phyloP scores from a whole-genome alignment of 2,329 filamentous ascomycete species.

The Colletotrichum horii region DNA sequence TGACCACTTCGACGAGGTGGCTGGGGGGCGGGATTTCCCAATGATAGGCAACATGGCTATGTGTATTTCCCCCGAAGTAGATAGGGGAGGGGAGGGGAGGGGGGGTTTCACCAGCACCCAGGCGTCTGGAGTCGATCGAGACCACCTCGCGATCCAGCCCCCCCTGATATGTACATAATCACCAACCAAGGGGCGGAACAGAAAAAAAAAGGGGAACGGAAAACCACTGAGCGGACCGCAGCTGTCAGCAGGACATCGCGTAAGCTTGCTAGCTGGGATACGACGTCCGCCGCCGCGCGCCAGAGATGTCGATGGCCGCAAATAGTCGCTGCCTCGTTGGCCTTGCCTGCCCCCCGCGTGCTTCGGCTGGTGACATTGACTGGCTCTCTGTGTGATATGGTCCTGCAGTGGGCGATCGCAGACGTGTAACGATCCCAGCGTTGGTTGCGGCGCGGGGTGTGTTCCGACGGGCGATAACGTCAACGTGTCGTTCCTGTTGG shows the following conservation, averaged over 20 bases:
- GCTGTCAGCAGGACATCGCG: not conserved
- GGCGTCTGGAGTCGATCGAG: constrained; percentile 18
- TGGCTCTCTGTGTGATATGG: not conserved
- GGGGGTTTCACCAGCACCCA: constrained; percentile 4
- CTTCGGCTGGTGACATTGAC: not conserved
- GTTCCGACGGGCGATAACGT: not conserved
- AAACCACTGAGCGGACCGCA: not conserved
- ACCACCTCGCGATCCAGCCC: constrained; percentile 6
- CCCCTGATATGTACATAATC: not conserved
- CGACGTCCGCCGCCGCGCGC: not conserved
- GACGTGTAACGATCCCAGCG: not conserved
- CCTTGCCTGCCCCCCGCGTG: not conserved
- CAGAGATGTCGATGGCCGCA: not conserved
- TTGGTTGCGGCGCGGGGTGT: not conserved
- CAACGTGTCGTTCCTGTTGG: not conserved
- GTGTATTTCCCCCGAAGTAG: not conserved
- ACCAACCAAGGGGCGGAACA: not conserved
- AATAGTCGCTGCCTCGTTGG: not conserved
- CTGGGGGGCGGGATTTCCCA: not conserved
- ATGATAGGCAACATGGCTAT: not conserved
- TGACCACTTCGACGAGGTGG: not conserved
- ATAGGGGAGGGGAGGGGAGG: not conserved
- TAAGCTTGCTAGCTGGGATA: not conserved
- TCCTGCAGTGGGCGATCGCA: not conserved
- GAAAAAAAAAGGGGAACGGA: not conserved